Conservation (phyloP, 192 early-diverging fungal species). For the Linnemannia exigua region DNA sequence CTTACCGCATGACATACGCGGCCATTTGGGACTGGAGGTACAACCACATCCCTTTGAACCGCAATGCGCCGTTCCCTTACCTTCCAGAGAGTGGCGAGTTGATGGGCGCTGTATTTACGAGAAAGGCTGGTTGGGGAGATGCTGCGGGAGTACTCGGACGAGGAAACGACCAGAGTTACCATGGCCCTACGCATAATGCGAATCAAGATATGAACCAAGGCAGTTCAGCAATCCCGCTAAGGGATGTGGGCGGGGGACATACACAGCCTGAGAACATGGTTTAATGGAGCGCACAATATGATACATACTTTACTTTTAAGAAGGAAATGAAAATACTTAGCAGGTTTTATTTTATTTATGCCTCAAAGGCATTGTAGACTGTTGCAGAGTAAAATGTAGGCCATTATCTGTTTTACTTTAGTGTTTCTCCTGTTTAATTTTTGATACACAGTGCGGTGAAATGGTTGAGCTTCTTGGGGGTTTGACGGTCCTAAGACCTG, state of each 20-base stretch:
- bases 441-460: too few relatives aligned
- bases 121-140: conserved; percentile 18
- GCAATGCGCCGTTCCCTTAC: conserved; percentile 14
- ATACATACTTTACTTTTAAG: too few relatives aligned
- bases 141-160: background rate
- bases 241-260: background rate
- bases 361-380: too few relatives aligned
- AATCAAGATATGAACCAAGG: conserved; percentile 2
- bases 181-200: background rate
- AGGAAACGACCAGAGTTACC: conserved; percentile 5
- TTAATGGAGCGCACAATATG: conserved; percentile 1
- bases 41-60: conserved; percentile 15
- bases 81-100: conserved; percentile 8
- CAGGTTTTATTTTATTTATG: too few relatives aligned
- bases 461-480: too few relatives aligned
- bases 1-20: conserved; percentile 15
- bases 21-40: conserved; percentile 18
- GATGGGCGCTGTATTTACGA: conserved; percentile 5
- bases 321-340: too few relatives aligned
- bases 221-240: conserved; percentile 4
- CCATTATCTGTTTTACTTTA: too few relatives aligned
- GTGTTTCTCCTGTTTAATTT: too few relatives aligned
- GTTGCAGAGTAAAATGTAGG: too few relatives aligned
- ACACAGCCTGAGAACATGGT: conserved; percentile 9
- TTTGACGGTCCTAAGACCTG: too few relatives aligned